Evolutionary conservation across 1,284 basidiomycete genomes (phyloP).

Genomic region (Ustanciosporium gigantosporum): DNA sequence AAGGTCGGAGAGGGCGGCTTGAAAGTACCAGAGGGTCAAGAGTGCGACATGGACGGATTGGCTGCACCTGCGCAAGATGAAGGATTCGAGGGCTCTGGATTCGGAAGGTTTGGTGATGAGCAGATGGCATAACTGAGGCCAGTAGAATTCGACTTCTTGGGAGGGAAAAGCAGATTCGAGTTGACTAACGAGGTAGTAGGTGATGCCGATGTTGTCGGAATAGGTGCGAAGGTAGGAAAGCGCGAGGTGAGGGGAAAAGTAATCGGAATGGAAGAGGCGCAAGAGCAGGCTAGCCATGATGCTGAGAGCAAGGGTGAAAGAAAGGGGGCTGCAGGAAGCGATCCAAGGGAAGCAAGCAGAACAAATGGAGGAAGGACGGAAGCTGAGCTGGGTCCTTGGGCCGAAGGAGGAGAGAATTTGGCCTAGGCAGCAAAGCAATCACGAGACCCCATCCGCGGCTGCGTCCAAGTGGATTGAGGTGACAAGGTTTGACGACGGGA

Average conservation of each 20-base stretch:
- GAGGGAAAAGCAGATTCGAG: conserved; percentile 47
- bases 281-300: conserved; percentile 57
- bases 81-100: conserved; percentile 55
- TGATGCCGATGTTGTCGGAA: conserved; percentile 59
- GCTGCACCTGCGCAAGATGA: conserved; percentile 53
- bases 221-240: conserved; percentile 57
- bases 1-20: conserved; percentile 56
- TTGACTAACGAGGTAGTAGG: conserved; percentile 56
- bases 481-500: too few relatives aligned
- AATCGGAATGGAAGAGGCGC: conserved; percentile 58
- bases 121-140: conserved; percentile 59
- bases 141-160: conserved; percentile 58
- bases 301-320: not conserved
- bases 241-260: conserved; percentile 59
- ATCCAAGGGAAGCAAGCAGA: conserved; percentile 1
- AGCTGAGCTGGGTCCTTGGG: too few relatives aligned
- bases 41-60: conserved; percentile 57
- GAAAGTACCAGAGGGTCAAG: conserved; percentile 59
- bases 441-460: too few relatives aligned
- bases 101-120: conserved; percentile 55
- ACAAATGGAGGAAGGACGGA: too few relatives aligned
- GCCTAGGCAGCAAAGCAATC: too few relatives aligned
- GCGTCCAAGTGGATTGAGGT: too few relatives aligned
- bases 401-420: too few relatives aligned
- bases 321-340: not conserved